Base-by-base conservation (phyloP, 2,329 filamentous ascomycete genomes). In the Aspergillus quadrilineatus region DNA sequence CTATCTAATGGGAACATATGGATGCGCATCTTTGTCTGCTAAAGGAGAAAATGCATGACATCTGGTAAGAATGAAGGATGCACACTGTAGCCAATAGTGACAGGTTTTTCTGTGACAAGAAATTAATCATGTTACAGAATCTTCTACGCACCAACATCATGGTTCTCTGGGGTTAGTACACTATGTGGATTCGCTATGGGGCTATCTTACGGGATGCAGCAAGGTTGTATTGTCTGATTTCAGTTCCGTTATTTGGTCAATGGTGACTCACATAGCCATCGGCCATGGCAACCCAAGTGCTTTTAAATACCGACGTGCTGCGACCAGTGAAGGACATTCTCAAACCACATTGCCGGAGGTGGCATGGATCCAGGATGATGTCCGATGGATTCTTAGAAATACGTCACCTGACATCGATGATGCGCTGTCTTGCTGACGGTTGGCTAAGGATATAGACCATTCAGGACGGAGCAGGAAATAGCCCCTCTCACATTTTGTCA, bases 121-220 rank as follows among this genome's bases (percentile, higher is more conserved):
- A 43, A 56, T 51, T 56, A 30, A 39, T 17, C 46, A 53, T 53
- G 60, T 62, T 63, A 59, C 62, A 55, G 58, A 52, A 42, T 44
- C 36, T 46, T 51, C 43, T 50, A 26, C 43, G 59, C 64, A 65
- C 66, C 63, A 63, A 64, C 60, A 64, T 60, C 37, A 54, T 56
- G 68, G 66, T 65, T 63, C 58, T 57, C 48, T 46, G 62, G 67
- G 66, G 62, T 48, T 43, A 43, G 37, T 49, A 59, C n/a, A 61
- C 43, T 61, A 62, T 66, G 65, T 67, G 66, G 66, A 67, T 61
- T 61, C 9, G 10, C 15, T 34, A 52, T 37, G 49, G 49, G 30
- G 29, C 49, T 42, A 10, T 42, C 39, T 42, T 42, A 42, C 49
- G 12, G 48, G n/a, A 30, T 52, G 44, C 49, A 41, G 15, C 28